Percentiles rank a stretch among this genome's conserved stretches.
These are phyloP conservation scores for Torrubiella hemipterigena DNA, from an alignment of 2,329 filamentous ascomycete species.

Conservation along the genomic window DNA sequence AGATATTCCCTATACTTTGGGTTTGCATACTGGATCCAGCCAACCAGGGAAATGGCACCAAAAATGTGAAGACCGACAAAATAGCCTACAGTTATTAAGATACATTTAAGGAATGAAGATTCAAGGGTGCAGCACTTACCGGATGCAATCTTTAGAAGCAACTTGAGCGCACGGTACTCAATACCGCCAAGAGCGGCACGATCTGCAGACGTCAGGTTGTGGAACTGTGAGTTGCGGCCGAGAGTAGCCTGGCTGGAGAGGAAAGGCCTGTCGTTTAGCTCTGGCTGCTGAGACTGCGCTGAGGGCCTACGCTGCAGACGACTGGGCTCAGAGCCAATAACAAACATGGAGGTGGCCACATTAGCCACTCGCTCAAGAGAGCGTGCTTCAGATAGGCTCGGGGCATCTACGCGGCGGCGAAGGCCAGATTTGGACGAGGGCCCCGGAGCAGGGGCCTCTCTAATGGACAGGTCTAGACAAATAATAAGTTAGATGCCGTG, in stretches of 20 bases:
- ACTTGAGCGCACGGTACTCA: conserved; percentile 36
- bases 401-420: conserved; percentile 12
- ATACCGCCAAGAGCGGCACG: conserved; percentile 36
- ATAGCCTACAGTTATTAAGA: conserved; percentile 21
- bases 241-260: conserved; percentile 30
- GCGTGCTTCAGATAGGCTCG: conserved; percentile 15
- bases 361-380: conserved; percentile 22
- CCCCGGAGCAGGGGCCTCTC: not conserved
- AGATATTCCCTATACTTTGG: conserved; percentile 28
- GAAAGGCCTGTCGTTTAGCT: conserved; percentile 18
- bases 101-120: conserved; percentile 1
- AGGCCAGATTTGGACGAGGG: conserved; percentile 5
- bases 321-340: conserved; percentile 16
- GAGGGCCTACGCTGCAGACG: conserved; percentile 7
- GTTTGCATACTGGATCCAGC: conserved; percentile 30
- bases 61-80: conserved; percentile 32
- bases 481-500: conserved; percentile 7
- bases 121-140: conserved; percentile 14
- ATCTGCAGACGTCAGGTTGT: conserved; percentile 26
- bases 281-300: conserved; percentile 4
- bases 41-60: conserved; percentile 33
- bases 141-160: conserved; percentile 33
- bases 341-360: conserved; percentile 26
- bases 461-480: not conserved
- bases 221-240: conserved; percentile 32